phyloP scores from a whole-genome alignment of 345 rosid species.

The Durio zibethinus region DNA sequence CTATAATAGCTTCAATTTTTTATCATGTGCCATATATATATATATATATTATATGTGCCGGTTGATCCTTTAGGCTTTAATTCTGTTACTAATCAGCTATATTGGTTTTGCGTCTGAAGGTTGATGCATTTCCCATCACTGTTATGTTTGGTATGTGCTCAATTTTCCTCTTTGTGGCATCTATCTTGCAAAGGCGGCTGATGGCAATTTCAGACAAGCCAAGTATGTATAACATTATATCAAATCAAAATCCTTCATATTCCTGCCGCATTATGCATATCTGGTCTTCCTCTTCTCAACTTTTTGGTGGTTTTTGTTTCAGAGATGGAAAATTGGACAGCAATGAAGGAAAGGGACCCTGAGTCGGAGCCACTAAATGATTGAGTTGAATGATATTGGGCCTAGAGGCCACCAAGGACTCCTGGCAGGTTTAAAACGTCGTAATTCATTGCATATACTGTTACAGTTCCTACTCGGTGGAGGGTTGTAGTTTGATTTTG shows the following conservation, averaged over 20 bases:
- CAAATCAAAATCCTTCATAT: not conserved
- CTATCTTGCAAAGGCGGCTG: constrained; percentile 77
- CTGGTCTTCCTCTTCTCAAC: not conserved
- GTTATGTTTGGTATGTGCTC: constrained; percentile 99
- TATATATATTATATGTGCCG: not conserved
- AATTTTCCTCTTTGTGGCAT: constrained; percentile 90
- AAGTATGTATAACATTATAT: constrained; percentile 44
- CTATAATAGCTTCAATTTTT: not conserved
- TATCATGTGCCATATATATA: not conserved
- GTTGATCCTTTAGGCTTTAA: not conserved
- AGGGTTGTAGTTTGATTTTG: constrained; percentile 12
- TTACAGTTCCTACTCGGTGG: not conserved
- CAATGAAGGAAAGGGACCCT: constrained; percentile 48
- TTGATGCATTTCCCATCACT: constrained; percentile 85
- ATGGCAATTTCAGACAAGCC: constrained; percentile 72
- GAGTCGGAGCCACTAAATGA: constrained; percentile 81
- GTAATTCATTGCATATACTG: constrained; percentile 14
- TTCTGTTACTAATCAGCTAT: constrained; percentile 1
- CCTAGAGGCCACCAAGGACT: not conserved
- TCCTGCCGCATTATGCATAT: not conserved
- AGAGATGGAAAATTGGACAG: constrained; percentile 63
- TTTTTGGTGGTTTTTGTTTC: constrained; percentile 17
- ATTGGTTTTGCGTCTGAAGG: constrained; percentile 43
- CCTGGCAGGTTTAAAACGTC: constrained; percentile 15
- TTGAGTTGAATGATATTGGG: constrained; percentile 38